These are phyloP conservation scores for Lenzites betulinus DNA, from an alignment of 768 basidiomycete genomes.

Conservation along the genomic window DNA sequence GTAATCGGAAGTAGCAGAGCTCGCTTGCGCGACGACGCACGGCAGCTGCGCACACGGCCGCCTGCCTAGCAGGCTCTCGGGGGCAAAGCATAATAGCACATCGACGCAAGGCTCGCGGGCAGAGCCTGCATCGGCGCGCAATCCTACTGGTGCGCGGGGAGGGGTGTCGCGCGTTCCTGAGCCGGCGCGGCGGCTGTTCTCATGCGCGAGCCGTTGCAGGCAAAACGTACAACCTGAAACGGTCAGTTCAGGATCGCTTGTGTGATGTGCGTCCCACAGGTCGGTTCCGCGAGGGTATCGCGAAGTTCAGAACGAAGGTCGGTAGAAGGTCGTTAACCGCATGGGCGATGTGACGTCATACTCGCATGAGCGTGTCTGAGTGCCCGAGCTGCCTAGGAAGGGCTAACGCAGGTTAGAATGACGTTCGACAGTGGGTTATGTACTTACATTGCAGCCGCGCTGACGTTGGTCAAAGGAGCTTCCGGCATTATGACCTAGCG, in stretches of 20 bases:
- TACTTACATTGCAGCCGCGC: no score
- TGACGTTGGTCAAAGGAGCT: no score
- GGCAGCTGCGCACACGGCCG: neutral
- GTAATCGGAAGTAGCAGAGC: neutral
- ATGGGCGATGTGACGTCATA: conserved; percentile 1
- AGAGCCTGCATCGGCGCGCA: neutral
- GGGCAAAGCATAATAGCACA: neutral
- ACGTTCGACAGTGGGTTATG: neutral
- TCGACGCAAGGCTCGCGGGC: neutral
- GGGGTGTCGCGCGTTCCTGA: neutral
- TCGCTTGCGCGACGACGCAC: neutral
- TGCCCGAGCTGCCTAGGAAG: neutral
- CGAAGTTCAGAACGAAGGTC: neutral
- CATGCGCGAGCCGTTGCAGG: neutral
- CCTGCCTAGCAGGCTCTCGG: conserved; percentile 1
- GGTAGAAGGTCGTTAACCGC: neutral
- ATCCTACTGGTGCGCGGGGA: neutral
- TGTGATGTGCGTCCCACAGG: neutral
- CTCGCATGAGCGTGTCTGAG: neutral
- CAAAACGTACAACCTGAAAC: neutral
- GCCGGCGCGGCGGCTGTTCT: neutral
- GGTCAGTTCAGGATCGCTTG: neutral
- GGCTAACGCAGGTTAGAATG: neutral
- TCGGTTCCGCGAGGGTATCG: neutral
- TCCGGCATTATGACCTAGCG: no score